phyloP scores from a whole-genome alignment of 768 basidiomycete species.

The Pulveroboletus frians region DNA sequence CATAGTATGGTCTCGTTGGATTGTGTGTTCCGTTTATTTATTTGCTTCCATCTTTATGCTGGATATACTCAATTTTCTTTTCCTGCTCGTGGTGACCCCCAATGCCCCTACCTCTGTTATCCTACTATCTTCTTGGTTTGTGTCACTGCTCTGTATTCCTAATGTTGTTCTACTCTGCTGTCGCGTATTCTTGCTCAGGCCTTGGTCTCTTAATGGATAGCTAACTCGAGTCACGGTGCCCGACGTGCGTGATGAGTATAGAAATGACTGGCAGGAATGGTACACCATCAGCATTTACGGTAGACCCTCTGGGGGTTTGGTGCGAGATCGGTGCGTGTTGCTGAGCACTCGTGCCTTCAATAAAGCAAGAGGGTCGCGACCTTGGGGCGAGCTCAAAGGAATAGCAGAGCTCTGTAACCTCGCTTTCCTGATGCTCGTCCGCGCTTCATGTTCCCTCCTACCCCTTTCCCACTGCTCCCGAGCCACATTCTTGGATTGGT shows the following conservation, averaged over 20 bases:
- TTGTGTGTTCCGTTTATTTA: conserved; percentile 36
- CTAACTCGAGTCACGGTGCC: conserved; percentile 10
- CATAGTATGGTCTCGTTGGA: conserved; percentile 24
- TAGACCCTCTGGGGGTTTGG: conserved; percentile 21
- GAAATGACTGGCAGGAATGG: neutral
- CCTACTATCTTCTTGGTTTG: conserved; percentile 40
- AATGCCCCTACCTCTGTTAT: conserved; percentile 30
- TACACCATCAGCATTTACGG: conserved; percentile 9
- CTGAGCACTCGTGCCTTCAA: conserved; percentile 54
- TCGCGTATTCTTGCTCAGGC: conserved; percentile 41
- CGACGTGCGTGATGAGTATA: conserved; percentile 10
- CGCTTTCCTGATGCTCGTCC: conserved; percentile 46
- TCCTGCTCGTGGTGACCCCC: conserved; percentile 25
- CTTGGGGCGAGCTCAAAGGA: conserved; percentile 19
- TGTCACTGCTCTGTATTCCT: conserved; percentile 46
- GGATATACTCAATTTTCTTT: conserved; percentile 35
- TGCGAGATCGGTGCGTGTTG: conserved; percentile 44
- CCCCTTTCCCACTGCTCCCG: conserved; percentile 57
- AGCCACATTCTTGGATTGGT: conserved; percentile 54
- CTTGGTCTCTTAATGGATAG: conserved; percentile 30
- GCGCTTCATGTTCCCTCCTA: conserved; percentile 41
- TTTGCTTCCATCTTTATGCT: conserved; percentile 37
- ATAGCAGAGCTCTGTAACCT: conserved; percentile 32
- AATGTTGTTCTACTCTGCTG: conserved; percentile 60
- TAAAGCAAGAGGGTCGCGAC: conserved; percentile 33